Percentiles rank a stretch among this genome's conserved stretches.
Conservation (phyloP, 192 early-diverging fungal species). For the Endogone sp. region DNA sequence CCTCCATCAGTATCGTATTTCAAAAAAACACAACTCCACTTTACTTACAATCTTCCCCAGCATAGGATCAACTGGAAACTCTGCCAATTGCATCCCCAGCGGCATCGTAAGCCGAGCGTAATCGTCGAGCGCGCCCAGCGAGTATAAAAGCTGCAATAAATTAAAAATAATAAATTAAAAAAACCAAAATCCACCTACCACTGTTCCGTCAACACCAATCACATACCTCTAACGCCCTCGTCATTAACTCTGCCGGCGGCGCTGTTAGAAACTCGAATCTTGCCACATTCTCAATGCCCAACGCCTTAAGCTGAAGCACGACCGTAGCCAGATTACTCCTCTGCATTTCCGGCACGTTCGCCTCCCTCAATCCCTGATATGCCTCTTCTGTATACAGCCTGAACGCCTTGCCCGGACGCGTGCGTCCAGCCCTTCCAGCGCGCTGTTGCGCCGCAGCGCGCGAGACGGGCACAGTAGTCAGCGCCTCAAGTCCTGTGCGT, state of each 20-base stretch:
- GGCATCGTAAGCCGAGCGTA: slow-evolving; percentile 67
- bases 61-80: slow-evolving; percentile 73
- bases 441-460: slow-evolving; percentile 94
- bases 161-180: too few relatives aligned
- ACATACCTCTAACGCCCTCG: slow-evolving; percentile 59
- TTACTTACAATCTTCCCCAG: slow-evolving; percentile 55
- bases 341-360: slow-evolving; percentile 95
- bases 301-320: slow-evolving; percentile 71
- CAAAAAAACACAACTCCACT: neutral
- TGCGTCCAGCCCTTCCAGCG: slow-evolving; percentile 90
- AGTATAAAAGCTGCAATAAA: slow-evolving; percentile 56
- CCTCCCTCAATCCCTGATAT: slow-evolving; percentile 72
- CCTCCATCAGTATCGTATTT: neutral
- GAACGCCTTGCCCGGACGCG: slow-evolving; percentile 85
- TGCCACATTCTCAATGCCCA: slow-evolving; percentile 79
- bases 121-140: slow-evolving; percentile 68
- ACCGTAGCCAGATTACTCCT: slow-evolving; percentile 64
- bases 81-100: slow-evolving; percentile 63
- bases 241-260: slow-evolving; percentile 69
- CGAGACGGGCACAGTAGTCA: slow-evolving; percentile 85
- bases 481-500: slow-evolving; percentile 86
- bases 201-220: neutral
- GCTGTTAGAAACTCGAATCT: slow-evolving; percentile 76
- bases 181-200: neutral
- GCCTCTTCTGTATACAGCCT: slow-evolving; percentile 87